These are phyloP conservation scores for Fusarium pseudoanthophilum DNA, from an alignment of 2,329 filamentous ascomycete species.

Conservation along the genomic window DNA sequence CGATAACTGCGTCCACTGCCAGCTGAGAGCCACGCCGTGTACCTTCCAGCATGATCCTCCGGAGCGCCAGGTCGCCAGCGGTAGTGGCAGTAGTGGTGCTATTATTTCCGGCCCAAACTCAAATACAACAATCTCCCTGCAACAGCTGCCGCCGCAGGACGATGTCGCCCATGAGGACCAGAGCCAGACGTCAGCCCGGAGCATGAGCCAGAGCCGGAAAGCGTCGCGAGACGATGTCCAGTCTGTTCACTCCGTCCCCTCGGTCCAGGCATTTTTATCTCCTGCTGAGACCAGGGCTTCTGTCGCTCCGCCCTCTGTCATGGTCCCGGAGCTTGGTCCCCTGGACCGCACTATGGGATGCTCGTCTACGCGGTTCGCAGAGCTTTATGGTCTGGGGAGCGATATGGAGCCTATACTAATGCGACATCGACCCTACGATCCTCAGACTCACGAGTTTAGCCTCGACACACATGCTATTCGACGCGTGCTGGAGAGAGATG, in stretches of 20 bases:
- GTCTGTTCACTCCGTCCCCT: constrained; percentile 38
- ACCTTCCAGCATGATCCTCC: constrained; percentile 47
- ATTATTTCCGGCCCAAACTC: background rate
- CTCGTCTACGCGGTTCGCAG: constrained; percentile 43
- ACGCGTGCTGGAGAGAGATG: constrained; percentile 63
- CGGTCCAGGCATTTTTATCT: constrained; percentile 41
- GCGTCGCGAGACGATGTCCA: constrained; percentile 41
- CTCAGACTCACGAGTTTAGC: constrained; percentile 50
- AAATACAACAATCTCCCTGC: constrained; percentile 2
- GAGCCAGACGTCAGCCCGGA: constrained; percentile 17
- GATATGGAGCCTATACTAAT: constrained; percentile 51
- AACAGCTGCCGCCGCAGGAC: constrained; percentile 24
- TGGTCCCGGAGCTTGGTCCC: constrained; percentile 29
- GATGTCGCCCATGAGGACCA: constrained; percentile 31
- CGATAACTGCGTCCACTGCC: constrained; percentile 45
- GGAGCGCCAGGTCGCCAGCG: constrained; percentile 38
- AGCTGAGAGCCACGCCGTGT: constrained; percentile 43
- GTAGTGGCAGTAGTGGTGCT: constrained; percentile 18
- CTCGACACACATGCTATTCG: constrained; percentile 71
- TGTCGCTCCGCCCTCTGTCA: constrained; percentile 32
- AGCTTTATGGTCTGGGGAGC: constrained; percentile 49
- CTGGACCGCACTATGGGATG: constrained; percentile 42
- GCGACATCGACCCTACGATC: constrained; percentile 63
- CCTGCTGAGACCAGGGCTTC: constrained; percentile 43
- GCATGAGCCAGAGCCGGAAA: constrained; percentile 36